Evolutionary conservation across 208 protist genomes (phyloP), one percentile per base, ranked within the genome.

Genomic region (Leptomonas pyrrhocoris): DNA sequence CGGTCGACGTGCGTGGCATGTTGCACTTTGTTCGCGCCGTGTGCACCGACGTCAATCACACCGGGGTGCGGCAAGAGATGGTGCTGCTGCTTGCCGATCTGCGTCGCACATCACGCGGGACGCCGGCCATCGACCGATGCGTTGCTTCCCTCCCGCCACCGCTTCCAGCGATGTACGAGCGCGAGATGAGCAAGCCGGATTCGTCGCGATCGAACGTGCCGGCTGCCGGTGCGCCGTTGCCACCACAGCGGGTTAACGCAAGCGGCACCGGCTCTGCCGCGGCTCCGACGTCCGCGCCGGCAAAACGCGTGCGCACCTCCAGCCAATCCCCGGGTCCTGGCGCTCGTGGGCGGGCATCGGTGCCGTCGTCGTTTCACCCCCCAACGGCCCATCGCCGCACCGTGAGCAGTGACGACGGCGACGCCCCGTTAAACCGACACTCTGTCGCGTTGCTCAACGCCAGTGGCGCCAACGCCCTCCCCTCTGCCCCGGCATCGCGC

Each of bases 11-110:
- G 42, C 80, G 78, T 62, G 65, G 58, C 46, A 63, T 89, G 19
- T 53, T 93, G 19, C 80, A 93, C 31, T 96, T 93, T 62, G 61
- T 94, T 9, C 86, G 89, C 48, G 67, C 63, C 11, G 66, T 82
- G 36, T 89, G 86, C 58, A 65, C 88, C 38, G 88, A 94, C 21
- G 51, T 85, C 53, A 81, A 63, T 25, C 72, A 69, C 49, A 63
- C 81, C 18, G 64, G 79, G 0, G 80, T 90, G 46, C 70, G 84
- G 13, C 49, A 78, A 18, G 80, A 85, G 11, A 75, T 69, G 25
- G 71, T 88, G 54, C 42, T 73, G 38, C 59, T 96, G 6, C 66
- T 96, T 5, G 53, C 83, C 0, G 81, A 68, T 13, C 68, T 94
- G 36, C 74, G 51, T 3, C 61, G 58, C 21, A 38, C 57, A 12